These are phyloP conservation scores for Suillus cothurnatus DNA, from an alignment of 768 basidiomycete species.

Conservation along the genomic window DNA sequence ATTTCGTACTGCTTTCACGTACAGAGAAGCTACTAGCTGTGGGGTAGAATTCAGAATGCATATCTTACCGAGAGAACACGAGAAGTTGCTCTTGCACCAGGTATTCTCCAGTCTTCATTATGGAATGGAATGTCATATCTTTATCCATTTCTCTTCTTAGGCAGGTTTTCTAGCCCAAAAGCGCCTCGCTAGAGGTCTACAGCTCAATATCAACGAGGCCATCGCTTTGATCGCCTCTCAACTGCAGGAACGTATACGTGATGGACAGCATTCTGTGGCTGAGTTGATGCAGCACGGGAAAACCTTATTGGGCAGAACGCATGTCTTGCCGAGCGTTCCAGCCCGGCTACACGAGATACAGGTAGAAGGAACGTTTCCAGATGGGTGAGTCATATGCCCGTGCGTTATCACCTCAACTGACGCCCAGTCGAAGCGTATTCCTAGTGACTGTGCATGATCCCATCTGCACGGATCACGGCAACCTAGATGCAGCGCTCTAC, in stretches of 20 bases:
- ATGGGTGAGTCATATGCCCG: conserved; percentile 57
- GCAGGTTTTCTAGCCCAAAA: conserved; percentile 91
- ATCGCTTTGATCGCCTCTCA: conserved; percentile 89
- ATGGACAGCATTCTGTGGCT: conserved; percentile 83
- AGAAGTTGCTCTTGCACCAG: conserved; percentile 77
- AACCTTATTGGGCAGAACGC: conserved; percentile 80
- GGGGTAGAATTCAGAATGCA: conserved; percentile 48
- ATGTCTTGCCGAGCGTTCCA: conserved; percentile 85
- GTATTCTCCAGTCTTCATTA: conserved; percentile 24
- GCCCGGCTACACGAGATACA: conserved; percentile 83
- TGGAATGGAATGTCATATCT: conserved; percentile 1
- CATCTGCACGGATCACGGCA: conserved; percentile 79
- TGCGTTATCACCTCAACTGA: conserved; percentile 5
- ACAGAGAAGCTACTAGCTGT: neutral
- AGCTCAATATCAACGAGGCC: conserved; percentile 86
- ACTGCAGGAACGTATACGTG: conserved; percentile 91
- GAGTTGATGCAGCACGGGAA: conserved; percentile 96
- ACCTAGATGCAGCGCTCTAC: conserved; percentile 85
- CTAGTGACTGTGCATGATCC: conserved; percentile 98
- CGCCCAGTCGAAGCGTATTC: conserved; percentile 53
- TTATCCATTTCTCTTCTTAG: conserved; percentile 36
- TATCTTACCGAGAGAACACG: conserved; percentile 73
- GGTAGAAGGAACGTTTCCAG: conserved; percentile 90
- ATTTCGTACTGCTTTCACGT: neutral
- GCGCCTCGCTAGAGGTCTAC: conserved; percentile 90